phyloP scores from a whole-genome alignment of 1,284 basidiomycete species.

The Cryptococcus sp. region DNA sequence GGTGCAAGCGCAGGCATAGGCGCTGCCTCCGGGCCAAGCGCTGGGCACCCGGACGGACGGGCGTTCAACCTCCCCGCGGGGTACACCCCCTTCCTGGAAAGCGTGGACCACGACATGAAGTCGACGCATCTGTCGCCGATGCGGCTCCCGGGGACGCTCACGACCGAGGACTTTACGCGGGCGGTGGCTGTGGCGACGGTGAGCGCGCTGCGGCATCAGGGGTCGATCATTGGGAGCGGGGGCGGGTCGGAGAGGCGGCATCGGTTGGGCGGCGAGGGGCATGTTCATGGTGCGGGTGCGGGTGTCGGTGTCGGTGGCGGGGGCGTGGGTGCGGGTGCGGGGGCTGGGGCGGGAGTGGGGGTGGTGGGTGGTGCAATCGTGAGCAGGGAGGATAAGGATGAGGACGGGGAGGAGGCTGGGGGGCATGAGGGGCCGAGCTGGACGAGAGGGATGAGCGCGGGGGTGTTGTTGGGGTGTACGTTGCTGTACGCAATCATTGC shows the following conservation, averaged over 20 bases:
- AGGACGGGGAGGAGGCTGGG: conserved; percentile 58
- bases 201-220: conserved; percentile 70
- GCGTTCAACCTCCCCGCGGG: conserved; percentile 30
- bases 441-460: conserved; percentile 81
- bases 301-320: background rate
- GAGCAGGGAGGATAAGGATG: conserved; percentile 20
- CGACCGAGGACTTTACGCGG: conserved; percentile 80
- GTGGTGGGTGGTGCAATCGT: background rate
- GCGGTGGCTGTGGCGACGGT: conserved; percentile 89
- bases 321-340: background rate
- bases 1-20: no score
- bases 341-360: background rate
- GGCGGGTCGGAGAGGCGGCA: conserved; percentile 4
- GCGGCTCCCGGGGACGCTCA: conserved; percentile 64
- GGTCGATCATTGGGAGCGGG: conserved; percentile 23
- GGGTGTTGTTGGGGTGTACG: conserved; percentile 83
- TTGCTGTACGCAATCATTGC: conserved; percentile 93
- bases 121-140: conserved; percentile 53
- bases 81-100: conserved; percentile 71
- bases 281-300: background rate
- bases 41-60: background rate
- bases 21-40: no score
- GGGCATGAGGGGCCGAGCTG: conserved; percentile 96
- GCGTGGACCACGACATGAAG: conserved; percentile 47
- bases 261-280: background rate